These are phyloP conservation scores for Proliferodiscus dingleyae DNA, from an alignment of 2,329 filamentous ascomycete species.

Conservation along the genomic window DNA sequence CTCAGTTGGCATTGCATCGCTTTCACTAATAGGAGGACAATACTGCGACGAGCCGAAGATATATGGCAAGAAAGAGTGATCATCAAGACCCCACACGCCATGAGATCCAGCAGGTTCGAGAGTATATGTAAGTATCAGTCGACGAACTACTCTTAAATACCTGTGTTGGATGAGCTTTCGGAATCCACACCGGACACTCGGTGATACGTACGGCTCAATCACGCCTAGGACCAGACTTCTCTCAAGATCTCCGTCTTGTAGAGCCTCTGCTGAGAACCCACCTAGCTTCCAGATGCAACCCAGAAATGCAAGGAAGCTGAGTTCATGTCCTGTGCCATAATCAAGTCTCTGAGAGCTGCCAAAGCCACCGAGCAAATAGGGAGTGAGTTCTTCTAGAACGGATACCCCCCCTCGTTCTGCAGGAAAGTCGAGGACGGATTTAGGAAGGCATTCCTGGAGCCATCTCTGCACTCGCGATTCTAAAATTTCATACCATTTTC, in stretches of 20 bases:
- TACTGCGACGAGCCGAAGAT: constrained; percentile 93
- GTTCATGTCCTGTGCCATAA: constrained; percentile 93
- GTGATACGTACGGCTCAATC: constrained; percentile 67
- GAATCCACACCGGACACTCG: constrained; percentile 1
- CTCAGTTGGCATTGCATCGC: constrained; percentile 65
- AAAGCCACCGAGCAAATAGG: constrained; percentile 81
- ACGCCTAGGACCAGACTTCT: constrained; percentile 76
- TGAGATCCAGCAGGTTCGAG: constrained; percentile 94
- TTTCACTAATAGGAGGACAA: constrained; percentile 64
- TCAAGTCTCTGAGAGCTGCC: constrained; percentile 86
- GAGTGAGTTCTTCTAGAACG: constrained; percentile 62
- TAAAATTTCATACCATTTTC: constrained; percentile 72
- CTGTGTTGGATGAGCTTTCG: constrained; percentile 37
- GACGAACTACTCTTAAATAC: constrained; percentile 75
- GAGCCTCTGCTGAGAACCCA: constrained; percentile 58
- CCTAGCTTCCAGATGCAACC: constrained; percentile 87
- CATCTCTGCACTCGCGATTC: constrained; percentile 54
- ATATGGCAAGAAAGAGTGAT: constrained; percentile 91
- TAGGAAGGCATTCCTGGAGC: constrained; percentile 51
- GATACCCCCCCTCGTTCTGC: constrained; percentile 31
- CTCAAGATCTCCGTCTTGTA: constrained; percentile 54
- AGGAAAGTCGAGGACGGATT: constrained; percentile 34
- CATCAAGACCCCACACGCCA: constrained; percentile 97
- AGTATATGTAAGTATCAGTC: constrained; percentile 83
- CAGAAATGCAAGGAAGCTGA: constrained; percentile 90